These are phyloP conservation scores for Zygosaccharomyces pseudobailii DNA, from an alignment of 1,139 yeast genomes.

Conservation along the genomic window DNA sequence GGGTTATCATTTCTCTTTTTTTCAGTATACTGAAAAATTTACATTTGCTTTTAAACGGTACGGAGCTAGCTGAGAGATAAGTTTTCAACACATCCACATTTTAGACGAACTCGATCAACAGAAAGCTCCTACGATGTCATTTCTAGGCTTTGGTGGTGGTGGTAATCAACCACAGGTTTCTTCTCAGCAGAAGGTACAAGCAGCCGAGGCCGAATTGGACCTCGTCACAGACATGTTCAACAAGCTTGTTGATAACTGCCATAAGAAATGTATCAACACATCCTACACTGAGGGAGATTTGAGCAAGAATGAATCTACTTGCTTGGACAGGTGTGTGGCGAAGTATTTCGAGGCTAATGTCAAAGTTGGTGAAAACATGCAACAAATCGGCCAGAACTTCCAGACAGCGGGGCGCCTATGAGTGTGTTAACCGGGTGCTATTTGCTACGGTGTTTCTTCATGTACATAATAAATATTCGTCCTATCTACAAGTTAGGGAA, in stretches of 20 bases:
- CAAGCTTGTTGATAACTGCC: conserved; percentile 77
- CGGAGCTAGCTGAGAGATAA: background rate
- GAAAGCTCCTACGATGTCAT: conserved; percentile 45
- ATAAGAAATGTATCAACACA: conserved; percentile 72
- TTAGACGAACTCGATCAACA: background rate
- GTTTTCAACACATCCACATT: background rate
- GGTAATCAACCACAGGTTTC: conserved; percentile 59
- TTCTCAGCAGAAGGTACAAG: conserved; percentile 70
- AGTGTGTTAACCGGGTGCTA: conserved; percentile 10
- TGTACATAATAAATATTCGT: conserved; percentile 6
- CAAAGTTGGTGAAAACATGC: conserved; percentile 91
- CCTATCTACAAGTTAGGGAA: conserved; percentile 6
- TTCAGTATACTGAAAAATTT: background rate
- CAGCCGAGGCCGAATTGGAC: conserved; percentile 88
- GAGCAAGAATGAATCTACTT: conserved; percentile 77
- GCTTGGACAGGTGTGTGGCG: conserved; percentile 96
- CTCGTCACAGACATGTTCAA: conserved; percentile 98
- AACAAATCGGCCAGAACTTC: conserved; percentile 56
- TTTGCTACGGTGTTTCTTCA: background rate
- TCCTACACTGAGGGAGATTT: conserved; percentile 71
- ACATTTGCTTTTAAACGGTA: background rate
- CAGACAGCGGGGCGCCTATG: conserved; percentile 35
- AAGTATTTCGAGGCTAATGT: conserved; percentile 95
- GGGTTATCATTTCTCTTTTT: background rate
- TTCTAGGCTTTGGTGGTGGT: conserved; percentile 83